phyloP scores from a whole-genome alignment of 1,139 yeast genomes.

The Yamadazyma membranifaciens region DNA sequence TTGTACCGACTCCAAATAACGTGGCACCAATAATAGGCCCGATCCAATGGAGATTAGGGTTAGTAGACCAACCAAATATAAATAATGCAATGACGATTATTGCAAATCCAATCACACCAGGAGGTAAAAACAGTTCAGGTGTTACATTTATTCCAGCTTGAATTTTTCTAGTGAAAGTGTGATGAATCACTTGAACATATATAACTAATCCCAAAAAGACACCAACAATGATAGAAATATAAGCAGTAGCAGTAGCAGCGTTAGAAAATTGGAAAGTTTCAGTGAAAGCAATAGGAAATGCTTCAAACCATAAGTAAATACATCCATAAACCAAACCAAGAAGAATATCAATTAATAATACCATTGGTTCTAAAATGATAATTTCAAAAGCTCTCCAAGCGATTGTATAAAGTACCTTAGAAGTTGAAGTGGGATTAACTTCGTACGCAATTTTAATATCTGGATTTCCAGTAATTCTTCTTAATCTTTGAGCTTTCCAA shows the following conservation, averaged over 20 bases:
- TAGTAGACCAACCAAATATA: constrained; percentile 34
- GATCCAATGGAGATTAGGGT: constrained; percentile 30
- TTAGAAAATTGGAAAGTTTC: constrained; percentile 26
- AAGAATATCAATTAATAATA: constrained; percentile 28
- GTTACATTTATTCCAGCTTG: constrained; percentile 35
- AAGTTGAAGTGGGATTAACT: constrained; percentile 32
- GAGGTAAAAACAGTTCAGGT: constrained; percentile 62
- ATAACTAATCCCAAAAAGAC: constrained; percentile 20
- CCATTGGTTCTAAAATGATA: constrained; percentile 31
- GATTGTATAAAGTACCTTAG: constrained; percentile 17
- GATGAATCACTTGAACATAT: constrained; percentile 21
- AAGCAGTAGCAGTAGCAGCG: constrained; percentile 25
- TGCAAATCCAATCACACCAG: constrained; percentile 36
- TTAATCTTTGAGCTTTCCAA: constrained; percentile 46
- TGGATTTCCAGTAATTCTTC: constrained; percentile 43
- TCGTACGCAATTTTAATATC: constrained; percentile 41
- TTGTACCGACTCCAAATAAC: constrained; percentile 25
- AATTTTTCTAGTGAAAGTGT: constrained; percentile 24
- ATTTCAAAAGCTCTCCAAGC: constrained; percentile 34
- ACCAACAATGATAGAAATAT: constrained; percentile 45
- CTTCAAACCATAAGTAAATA: constrained; percentile 35
- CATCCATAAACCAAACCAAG: constrained; percentile 30
- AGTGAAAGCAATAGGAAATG: constrained; percentile 30
- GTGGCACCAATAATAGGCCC: constrained; percentile 30
- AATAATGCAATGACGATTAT: constrained; percentile 29